Conservation (phyloP, 495 filamentous ascomycete genomes). For the Hypoxylon crocopeplum region DNA sequence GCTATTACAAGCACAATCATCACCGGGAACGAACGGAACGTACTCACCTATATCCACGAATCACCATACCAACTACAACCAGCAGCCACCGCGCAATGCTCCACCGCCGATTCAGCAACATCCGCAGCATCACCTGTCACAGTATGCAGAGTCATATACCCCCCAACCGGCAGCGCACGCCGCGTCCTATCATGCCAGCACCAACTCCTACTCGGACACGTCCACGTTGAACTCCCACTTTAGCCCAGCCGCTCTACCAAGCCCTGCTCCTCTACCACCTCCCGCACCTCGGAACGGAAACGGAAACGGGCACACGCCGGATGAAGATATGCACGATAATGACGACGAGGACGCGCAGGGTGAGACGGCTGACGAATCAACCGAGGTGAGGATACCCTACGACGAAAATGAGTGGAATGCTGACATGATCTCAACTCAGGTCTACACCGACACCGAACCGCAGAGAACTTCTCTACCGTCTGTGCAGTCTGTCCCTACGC, state of each 20-base stretch:
- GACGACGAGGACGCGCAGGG: conserved; percentile 43
- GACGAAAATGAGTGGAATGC: background rate
- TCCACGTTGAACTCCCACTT: conserved; percentile 34
- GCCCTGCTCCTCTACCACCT: conserved; percentile 36
- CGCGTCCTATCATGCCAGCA: conserved; percentile 29
- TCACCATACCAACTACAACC: conserved; percentile 27
- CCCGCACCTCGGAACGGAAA: conserved; percentile 34
- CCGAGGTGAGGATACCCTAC: conserved; percentile 31
- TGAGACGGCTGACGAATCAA: conserved; percentile 41
- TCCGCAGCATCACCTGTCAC: conserved; percentile 31
- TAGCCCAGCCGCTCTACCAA: conserved; percentile 34
- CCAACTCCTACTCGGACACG: conserved; percentile 38
- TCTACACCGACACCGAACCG: conserved; percentile 36
- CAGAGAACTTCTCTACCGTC: conserved; percentile 27
- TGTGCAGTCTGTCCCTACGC: conserved; percentile 34
- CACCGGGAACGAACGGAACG: conserved; percentile 28
- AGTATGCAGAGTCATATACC: conserved; percentile 38
- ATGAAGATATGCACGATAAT: conserved; percentile 32
- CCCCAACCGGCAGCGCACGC: conserved; percentile 35
- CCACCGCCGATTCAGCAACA: conserved; percentile 48
- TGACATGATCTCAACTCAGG: conserved; percentile 18
- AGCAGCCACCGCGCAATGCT: conserved; percentile 40
- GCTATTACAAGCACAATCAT: conserved; percentile 29
- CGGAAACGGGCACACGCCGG: conserved; percentile 28
- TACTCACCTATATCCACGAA: conserved; percentile 37